Percentiles rank a stretch among this genome's conserved stretches.
Evolutionary conservation across 2,329 filamentous ascomycete genomes (phyloP).

Genomic region (Trichoderma cornu-damae): DNA sequence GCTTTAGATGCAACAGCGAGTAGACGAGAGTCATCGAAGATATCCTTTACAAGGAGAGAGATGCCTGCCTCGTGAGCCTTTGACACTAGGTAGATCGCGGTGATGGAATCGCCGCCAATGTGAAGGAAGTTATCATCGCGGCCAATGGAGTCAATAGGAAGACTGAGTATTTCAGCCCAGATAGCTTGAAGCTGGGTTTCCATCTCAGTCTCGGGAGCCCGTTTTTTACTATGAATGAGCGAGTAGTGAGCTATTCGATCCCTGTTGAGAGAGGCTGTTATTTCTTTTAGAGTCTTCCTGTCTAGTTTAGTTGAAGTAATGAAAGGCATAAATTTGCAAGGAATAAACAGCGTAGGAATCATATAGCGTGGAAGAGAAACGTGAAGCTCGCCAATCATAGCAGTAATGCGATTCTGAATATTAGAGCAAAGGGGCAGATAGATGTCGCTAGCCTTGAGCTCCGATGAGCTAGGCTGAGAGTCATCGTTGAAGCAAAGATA

Average conservation of each 20-base stretch:
- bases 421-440: neutral
- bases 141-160: constrained; percentile 16
- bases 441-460: neutral
- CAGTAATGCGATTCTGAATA: neutral
- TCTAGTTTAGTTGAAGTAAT: constrained; percentile 17
- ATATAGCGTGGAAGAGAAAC: constrained; percentile 33
- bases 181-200: constrained; percentile 21
- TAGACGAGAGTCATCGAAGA: constrained; percentile 21
- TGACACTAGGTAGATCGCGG: constrained; percentile 18
- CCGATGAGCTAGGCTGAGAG: neutral
- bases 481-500: constrained; percentile 5
- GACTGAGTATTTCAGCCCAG: constrained; percentile 21
- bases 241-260: neutral
- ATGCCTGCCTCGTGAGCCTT: constrained; percentile 15
- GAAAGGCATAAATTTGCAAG: constrained; percentile 35
- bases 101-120: constrained; percentile 22
- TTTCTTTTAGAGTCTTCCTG: neutral
- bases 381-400: neutral
- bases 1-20: constrained; percentile 13
- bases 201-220: constrained; percentile 12
- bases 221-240: neutral
- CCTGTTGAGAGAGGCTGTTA: neutral
- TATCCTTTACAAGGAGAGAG: constrained; percentile 14
- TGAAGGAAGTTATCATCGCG: constrained; percentile 20
- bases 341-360: constrained; percentile 39